Evolutionary conservation across 192 early-diverging fungal species (phyloP).

Genomic region (Phycomyces blakesleeanus): DNA sequence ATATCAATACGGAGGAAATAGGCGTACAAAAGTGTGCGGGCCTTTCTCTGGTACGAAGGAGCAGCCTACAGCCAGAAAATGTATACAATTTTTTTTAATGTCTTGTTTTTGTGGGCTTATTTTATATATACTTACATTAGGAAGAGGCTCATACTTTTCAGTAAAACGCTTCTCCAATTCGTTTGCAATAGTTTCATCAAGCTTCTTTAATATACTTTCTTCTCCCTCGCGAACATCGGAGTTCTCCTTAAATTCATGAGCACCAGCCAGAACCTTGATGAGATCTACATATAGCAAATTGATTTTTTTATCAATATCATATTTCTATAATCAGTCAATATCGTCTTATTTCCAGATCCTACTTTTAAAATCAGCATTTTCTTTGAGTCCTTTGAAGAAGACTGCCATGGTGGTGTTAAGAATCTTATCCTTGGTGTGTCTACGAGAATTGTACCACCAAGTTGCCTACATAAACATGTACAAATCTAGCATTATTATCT

Average conservation of each 20-base stretch:
- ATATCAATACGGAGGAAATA: conserved; percentile 78
- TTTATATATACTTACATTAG: conserved; percentile 7
- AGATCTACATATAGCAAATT: conserved; percentile 41
- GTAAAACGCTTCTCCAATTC: conserved; percentile 55
- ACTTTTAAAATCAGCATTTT: conserved; percentile 42
- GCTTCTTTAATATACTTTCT: conserved; percentile 38
- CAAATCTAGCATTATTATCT: not conserved
- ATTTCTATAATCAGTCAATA: not conserved
- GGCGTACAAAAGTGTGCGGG: conserved; percentile 74
- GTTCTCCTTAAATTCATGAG: conserved; percentile 69
- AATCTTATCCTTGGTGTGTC: conserved; percentile 87
- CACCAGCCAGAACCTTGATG: conserved; percentile 70
- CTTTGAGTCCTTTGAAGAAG: conserved; percentile 89
- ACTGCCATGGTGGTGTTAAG: conserved; percentile 83
- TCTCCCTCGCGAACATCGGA: conserved; percentile 40
- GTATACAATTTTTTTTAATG: no score
- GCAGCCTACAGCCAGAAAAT: not conserved
- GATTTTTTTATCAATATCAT: not conserved
- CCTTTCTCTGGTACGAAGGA: conserved; percentile 56
- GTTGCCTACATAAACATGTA: conserved; percentile 48
- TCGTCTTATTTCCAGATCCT: not conserved
- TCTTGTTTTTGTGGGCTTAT: no score
- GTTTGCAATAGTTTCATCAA: conserved; percentile 43
- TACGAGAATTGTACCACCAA: conserved; percentile 93
- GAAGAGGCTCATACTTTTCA: conserved; percentile 50